Percentiles rank a stretch among this genome's conserved stretches.
These are phyloP conservation scores for Plasmodium blacklocki DNA, from an alignment of 169 alveolate genomes.

Conservation along the genomic window DNA sequence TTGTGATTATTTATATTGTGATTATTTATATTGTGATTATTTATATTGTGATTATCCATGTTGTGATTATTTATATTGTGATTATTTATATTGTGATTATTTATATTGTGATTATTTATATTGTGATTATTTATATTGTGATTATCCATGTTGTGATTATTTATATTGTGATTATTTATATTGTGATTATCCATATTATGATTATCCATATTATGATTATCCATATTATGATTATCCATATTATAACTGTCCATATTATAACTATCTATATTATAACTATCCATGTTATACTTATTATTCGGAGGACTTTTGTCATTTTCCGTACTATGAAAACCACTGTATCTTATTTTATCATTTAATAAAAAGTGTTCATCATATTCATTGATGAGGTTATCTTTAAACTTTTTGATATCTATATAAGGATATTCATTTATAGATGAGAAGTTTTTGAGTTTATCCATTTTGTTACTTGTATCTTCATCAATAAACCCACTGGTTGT, in stretches of 20 bases:
- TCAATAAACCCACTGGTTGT: background rate
- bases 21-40: background rate
- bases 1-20: too few relatives aligned
- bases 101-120: background rate
- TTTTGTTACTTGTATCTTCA: slow-evolving; percentile 11
- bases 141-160: too few relatives aligned
- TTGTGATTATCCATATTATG: too few relatives aligned
- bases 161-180: background rate
- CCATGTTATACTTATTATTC: too few relatives aligned
- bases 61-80: background rate
- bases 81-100: background rate
- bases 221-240: background rate
- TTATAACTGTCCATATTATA: background rate
- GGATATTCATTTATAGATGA: background rate
- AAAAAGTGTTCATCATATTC: slow-evolving; percentile 5
- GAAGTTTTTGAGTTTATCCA: slow-evolving; percentile 6
- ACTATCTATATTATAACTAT: background rate
- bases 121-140: too few relatives aligned
- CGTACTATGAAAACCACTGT: background rate
- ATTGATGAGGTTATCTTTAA: slow-evolving; percentile 11
- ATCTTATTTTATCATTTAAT: slow-evolving; percentile 8
- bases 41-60: background rate
- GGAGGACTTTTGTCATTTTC: too few relatives aligned
- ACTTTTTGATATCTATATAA: background rate
- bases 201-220: too few relatives aligned